These are phyloP conservation scores for Arthonia radiata DNA, from an alignment of 495 filamentous ascomycete genomes.

Conservation along the genomic window DNA sequence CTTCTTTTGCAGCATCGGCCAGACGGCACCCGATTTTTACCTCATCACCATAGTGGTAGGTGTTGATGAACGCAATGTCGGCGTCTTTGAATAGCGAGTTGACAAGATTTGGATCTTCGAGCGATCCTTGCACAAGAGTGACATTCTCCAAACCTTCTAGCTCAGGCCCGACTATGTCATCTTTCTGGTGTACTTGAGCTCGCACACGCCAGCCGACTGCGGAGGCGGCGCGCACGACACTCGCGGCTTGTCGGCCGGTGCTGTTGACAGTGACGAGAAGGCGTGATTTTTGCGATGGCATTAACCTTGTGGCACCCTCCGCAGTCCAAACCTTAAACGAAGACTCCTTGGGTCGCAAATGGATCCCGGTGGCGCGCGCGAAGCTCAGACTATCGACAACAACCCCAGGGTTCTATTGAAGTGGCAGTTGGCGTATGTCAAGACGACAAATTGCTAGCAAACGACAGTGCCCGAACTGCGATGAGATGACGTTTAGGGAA, in stretches of 20 bases:
- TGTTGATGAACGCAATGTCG: constrained; percentile 88
- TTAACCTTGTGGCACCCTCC: too few species aligned
- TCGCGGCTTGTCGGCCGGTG: constrained; percentile 79
- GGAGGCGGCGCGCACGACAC: constrained; percentile 71
- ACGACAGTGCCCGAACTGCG: too few species aligned
- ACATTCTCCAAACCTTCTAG: constrained; percentile 61
- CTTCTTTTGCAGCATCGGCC: constrained; percentile 70
- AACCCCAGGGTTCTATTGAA: too few species aligned
- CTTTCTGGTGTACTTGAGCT: constrained; percentile 63
- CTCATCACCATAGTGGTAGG: constrained; percentile 92
- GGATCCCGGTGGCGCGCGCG: too few species aligned
- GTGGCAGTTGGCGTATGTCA: too few species aligned
- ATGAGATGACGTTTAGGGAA: too few species aligned
- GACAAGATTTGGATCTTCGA: constrained; percentile 53
- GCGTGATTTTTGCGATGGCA: too few species aligned
- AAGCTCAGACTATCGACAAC: too few species aligned
- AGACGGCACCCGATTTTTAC: constrained; percentile 62
- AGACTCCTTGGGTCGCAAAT: too few species aligned
- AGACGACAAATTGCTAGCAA: too few species aligned
- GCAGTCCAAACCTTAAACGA: too few species aligned
- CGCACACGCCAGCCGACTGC: constrained; percentile 79
- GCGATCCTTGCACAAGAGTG: constrained; percentile 51
- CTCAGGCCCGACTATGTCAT: constrained; percentile 63
- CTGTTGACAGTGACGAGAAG: constrained; percentile 86
- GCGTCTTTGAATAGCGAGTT: constrained; percentile 56